Base-by-base conservation (phyloP, 164 flowering plant genomes). In the Vitis riparia region DNA sequence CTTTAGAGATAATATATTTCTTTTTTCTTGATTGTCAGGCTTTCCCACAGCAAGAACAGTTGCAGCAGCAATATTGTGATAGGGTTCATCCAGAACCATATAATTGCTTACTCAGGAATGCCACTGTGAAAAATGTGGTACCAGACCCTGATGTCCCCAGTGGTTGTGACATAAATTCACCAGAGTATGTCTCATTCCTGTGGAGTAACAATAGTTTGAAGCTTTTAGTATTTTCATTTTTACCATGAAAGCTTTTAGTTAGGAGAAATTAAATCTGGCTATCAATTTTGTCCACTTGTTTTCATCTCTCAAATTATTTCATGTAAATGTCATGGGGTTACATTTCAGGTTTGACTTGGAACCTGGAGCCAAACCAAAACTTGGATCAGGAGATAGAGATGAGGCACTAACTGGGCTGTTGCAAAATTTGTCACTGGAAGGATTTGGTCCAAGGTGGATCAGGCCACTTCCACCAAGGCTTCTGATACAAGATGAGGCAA, bases 391-490 rank as follows among this genome's bases (percentile, higher is more conserved):
- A 55, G 91, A 88, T 75, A 87, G 91, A 74, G 92, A 89, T 72
- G 91, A 78, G 70, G 71, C 91, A n/a, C 47, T 91, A 49, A 51
- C 74, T 67, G 95, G 87, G 17, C 65, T 91, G 57, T 56, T 93
- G 75, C 77, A 84, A 48, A 82, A 79, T 78, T 58, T 84, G 61
- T 85, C 95, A 15, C 59, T 86, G 62, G 88, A 87, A 75, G 98
- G 97, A 50, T 73, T 93, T 64, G 79, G 76, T 59, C 97, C 98
- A 78, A 85, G 78, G 62, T 96, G 97, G 99, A 85, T 85, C 63
- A 85, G 99, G 82, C 95, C 97, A 63, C 58, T 71, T 70, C 99
- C 99, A 32, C 99, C 97, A 29, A 88, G 88, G 85, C 89, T 93
- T 16, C 97, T 95, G 49, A 73, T 92, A 62, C 86, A 78, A 75